phyloP scores from a whole-genome alignment of 2,329 filamentous ascomycete species.

The Coniochaeta ligniaria region DNA sequence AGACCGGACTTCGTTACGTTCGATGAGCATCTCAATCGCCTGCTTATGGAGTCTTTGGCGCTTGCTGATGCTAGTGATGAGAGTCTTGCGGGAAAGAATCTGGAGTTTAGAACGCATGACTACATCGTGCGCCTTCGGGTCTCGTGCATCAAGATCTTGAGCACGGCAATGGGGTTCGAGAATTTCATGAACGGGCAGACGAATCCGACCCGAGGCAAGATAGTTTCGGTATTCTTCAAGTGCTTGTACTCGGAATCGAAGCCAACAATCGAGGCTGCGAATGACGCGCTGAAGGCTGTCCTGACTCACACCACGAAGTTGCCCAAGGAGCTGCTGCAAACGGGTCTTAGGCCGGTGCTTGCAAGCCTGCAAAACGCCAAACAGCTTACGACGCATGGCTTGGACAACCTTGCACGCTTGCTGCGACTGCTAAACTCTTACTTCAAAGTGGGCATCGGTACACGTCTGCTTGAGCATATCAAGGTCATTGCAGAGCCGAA shows the following conservation, averaged over 20 bases:
- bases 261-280: slow-evolving; percentile 88
- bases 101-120: slow-evolving; percentile 92
- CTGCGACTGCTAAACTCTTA: slow-evolving; percentile 92
- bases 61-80: slow-evolving; percentile 94
- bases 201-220: slow-evolving; percentile 59
- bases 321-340: slow-evolving; percentile 91
- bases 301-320: slow-evolving; percentile 84
- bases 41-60: slow-evolving; percentile 89
- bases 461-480: slow-evolving; percentile 87
- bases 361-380: slow-evolving; percentile 94
- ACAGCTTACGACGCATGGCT: slow-evolving; percentile 76
- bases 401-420: slow-evolving; percentile 85
- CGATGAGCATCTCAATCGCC: slow-evolving; percentile 81
- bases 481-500: slow-evolving; percentile 79
- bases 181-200: slow-evolving; percentile 76
- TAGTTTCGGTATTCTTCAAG: slow-evolving; percentile 97
- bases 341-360: slow-evolving; percentile 87
- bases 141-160: slow-evolving; percentile 86
- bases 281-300: slow-evolving; percentile 81
- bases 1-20: slow-evolving; percentile 86
- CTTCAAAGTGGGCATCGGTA: slow-evolving; percentile 97
- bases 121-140: slow-evolving; percentile 87
- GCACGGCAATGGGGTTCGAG: slow-evolving; percentile 86
- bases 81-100: slow-evolving; percentile 82
- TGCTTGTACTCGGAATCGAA: slow-evolving; percentile 89